Conservation (phyloP, 495 filamentous ascomycete species). For the Tetracladium setigerum region DNA sequence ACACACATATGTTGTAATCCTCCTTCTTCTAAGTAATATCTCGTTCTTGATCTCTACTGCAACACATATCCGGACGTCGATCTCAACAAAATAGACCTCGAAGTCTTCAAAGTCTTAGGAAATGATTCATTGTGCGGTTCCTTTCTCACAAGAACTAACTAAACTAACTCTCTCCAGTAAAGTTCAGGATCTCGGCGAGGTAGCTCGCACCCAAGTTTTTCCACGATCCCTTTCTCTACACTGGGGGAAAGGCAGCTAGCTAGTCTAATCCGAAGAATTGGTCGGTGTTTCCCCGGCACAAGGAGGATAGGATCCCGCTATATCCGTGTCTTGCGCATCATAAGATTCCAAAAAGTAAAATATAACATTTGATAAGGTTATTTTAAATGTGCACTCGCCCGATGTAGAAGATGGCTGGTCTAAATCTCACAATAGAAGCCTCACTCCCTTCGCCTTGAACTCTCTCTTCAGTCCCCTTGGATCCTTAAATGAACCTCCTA, state of each 20-base stretch:
- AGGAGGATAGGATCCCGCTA: constrained; percentile 8
- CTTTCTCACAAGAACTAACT: constrained; percentile 11
- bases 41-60: constrained; percentile 16
- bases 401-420: no score
- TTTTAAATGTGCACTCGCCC: no score
- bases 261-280: constrained; percentile 13
- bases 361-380: no score
- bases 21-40: constrained; percentile 11
- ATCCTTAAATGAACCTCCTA: no score
- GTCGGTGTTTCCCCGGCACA: constrained; percentile 13
- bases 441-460: no score
- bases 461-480: no score
- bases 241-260: constrained; percentile 12
- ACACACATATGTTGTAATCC: constrained; percentile 12
- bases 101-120: constrained; percentile 14
- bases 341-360: no score
- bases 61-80: constrained; percentile 13
- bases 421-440: no score
- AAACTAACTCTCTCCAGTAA: constrained; percentile 12
- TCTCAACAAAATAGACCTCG: constrained; percentile 10
- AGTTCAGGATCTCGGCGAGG: constrained; percentile 14
- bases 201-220: constrained; percentile 10
- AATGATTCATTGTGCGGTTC: constrained; percentile 13
- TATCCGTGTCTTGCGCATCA: constrained; percentile 15
- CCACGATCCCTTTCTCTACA: constrained; percentile 12